Conservation (phyloP, 257 asterid species). For the Perilla frutescens region DNA sequence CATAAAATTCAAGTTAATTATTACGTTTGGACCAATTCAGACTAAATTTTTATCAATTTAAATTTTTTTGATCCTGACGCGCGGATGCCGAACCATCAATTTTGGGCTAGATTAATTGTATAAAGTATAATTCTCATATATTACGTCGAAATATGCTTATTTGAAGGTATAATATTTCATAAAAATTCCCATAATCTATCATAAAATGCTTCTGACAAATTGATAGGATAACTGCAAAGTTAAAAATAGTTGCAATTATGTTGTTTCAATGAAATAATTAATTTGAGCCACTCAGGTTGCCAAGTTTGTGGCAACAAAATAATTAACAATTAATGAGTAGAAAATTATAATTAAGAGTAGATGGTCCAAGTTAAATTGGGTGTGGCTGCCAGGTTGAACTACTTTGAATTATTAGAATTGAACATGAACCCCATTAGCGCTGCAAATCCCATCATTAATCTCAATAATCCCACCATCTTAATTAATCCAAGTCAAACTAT, state of each 20-base stretch:
- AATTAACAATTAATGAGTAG: neutral
- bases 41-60: too few relatives aligned
- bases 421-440: conserved; percentile 44
- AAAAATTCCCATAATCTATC: neutral
- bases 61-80: too few relatives aligned
- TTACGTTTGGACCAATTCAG: too few relatives aligned
- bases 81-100: too few relatives aligned
- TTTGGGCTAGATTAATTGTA: too few relatives aligned
- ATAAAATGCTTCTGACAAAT: neutral
- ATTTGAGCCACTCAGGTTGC: conserved; percentile 6
- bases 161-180: too few relatives aligned
- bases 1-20: too few relatives aligned
- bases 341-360: neutral
- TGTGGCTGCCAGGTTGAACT: conserved; percentile 27
- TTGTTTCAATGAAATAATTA: conserved; percentile 8
- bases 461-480: conserved; percentile 28
- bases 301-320: conserved; percentile 21
- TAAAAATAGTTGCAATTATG: conserved; percentile 18
- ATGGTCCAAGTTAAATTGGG: conserved; percentile 6
- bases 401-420: conserved; percentile 32
- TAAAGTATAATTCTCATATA: too few relatives aligned
- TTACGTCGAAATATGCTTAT: too few relatives aligned
- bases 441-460: conserved; percentile 43
- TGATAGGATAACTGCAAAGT: neutral
- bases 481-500: conserved; percentile 35